phyloP scores from a whole-genome alignment of 257 asterid genomes.

The Buddleja alternifolia region DNA sequence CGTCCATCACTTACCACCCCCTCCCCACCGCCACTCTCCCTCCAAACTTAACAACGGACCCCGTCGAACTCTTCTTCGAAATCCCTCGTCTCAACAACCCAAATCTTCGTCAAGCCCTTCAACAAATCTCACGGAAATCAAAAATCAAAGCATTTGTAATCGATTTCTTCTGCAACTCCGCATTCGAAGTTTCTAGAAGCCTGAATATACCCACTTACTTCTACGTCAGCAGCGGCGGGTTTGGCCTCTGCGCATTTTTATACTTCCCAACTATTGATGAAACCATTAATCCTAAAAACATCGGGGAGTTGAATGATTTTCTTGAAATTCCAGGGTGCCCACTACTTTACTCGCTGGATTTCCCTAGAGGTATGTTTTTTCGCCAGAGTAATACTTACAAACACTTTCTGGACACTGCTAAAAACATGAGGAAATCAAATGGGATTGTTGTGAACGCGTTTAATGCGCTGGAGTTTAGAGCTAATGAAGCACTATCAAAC shows the following conservation, averaged over 20 bases:
- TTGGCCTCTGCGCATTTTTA: background rate
- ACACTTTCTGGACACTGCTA: slow-evolving; percentile 5
- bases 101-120: slow-evolving; percentile 2
- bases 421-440: slow-evolving; percentile 9
- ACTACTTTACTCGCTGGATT: background rate
- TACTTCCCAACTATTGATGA: slow-evolving; percentile 13
- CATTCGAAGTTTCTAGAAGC: slow-evolving; percentile 11
- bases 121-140: slow-evolving; percentile 16
- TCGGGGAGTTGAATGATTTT: background rate
- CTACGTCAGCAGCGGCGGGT: background rate
- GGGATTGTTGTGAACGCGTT: slow-evolving; percentile 18
- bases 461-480: slow-evolving; percentile 5
- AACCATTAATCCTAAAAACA: background rate
- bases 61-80: slow-evolving; percentile 12
- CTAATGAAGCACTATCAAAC: slow-evolving; percentile 25
- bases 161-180: slow-evolving; percentile 28
- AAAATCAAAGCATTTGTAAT: slow-evolving; percentile 21
- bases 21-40: slow-evolving; percentile 20
- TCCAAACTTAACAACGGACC: background rate
- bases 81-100: slow-evolving; percentile 28
- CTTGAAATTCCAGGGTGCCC: slow-evolving; percentile 14
- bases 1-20: slow-evolving; percentile 22
- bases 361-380: background rate
- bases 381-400: slow-evolving; percentile 11
- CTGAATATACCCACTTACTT: slow-evolving; percentile 25